phyloP scores from a whole-genome alignment of 176 grass and related monocot genomes.

The Oropetium thomaeum region DNA sequence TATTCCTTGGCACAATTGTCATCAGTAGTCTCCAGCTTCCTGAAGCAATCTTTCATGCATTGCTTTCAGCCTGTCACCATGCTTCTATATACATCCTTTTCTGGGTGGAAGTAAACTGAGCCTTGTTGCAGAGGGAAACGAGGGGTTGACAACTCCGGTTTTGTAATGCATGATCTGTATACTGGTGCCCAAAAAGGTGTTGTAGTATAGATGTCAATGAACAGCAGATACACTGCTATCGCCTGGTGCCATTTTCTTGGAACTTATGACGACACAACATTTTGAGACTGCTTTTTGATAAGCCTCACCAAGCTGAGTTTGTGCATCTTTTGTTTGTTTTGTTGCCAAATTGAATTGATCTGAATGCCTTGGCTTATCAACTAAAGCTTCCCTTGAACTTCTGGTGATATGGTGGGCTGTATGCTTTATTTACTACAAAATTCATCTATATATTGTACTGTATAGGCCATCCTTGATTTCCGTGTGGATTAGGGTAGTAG shows the following conservation, averaged over 20 bases:
- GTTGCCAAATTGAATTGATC: neutral
- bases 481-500: neutral
- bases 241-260: conserved; percentile 17
- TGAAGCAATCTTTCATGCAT: conserved; percentile 29
- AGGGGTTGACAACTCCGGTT: neutral
- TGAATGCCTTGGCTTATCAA: neutral
- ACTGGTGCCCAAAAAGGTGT: conserved; percentile 27
- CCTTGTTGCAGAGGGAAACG: neutral
- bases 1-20: conserved; percentile 8
- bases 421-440: neutral
- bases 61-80: conserved; percentile 26
- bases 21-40: neutral
- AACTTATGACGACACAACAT: neutral
- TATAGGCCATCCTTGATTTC: neutral
- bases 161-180: conserved; percentile 28
- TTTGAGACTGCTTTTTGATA: neutral
- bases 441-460: neutral
- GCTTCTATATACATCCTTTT: neutral
- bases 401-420: neutral
- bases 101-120: neutral
- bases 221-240: conserved; percentile 13
- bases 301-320: conserved; percentile 14
- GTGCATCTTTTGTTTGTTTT: neutral
- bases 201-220: conserved; percentile 29
- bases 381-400: neutral